A percentile compares a stretch with the other conserved stretches of the same genome.
Conservation (phyloP, 2,329 filamentous ascomycete species). For the Curvularia sp. region DNA sequence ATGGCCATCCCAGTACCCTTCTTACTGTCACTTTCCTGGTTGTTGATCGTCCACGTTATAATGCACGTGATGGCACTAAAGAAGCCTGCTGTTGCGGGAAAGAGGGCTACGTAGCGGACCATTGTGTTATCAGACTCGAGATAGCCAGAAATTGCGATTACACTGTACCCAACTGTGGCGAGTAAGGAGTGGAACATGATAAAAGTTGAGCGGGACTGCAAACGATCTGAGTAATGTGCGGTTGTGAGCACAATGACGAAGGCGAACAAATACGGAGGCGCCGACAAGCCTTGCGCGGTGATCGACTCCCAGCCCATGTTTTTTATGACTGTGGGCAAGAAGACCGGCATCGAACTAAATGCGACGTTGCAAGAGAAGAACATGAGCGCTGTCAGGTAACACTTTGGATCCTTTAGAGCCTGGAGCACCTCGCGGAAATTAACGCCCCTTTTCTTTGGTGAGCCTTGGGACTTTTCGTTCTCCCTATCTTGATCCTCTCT, state of each 20-base stretch:
- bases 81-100: constrained; percentile 80
- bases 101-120: constrained; percentile 75
- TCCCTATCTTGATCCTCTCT: constrained; percentile 41
- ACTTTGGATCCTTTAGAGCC: constrained; percentile 69
- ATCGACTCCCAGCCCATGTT: constrained; percentile 76
- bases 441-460: constrained; percentile 49
- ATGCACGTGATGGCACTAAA: constrained; percentile 84
- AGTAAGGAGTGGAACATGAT: constrained; percentile 73
- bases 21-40: constrained; percentile 72
- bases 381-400: constrained; percentile 79
- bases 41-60: constrained; percentile 89
- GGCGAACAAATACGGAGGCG: constrained; percentile 79
- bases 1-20: constrained; percentile 81
- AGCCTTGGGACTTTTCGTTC: constrained; percentile 26
- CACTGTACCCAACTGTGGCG: constrained; percentile 66
- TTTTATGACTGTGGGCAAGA: constrained; percentile 79
- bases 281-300: constrained; percentile 76
- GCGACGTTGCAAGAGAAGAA: constrained; percentile 89
- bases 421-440: constrained; percentile 64
- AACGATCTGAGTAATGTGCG: constrained; percentile 73
- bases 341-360: constrained; percentile 86
- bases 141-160: constrained; percentile 67
- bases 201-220: constrained; percentile 67
- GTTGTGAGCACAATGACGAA: constrained; percentile 76
- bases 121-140: constrained; percentile 36